Evolutionary conservation across 106 monocot genomes (phyloP).

Genomic region (Acanthochlamys bracteata): DNA sequence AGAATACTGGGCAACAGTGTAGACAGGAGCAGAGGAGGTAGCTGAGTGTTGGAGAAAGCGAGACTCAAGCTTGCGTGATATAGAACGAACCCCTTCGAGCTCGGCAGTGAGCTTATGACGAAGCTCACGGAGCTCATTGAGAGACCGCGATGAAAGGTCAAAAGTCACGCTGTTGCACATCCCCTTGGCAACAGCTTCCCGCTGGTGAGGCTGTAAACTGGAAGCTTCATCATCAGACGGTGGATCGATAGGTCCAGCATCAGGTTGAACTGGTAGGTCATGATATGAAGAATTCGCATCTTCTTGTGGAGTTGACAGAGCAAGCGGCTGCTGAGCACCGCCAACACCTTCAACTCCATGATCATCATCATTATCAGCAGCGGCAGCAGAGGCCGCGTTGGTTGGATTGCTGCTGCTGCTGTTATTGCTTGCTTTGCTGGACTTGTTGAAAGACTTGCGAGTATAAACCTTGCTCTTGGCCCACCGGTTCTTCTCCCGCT

Average conservation of each 20-base stretch:
- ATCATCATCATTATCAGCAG: conserved; percentile 10
- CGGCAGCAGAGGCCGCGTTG: conserved; percentile 4
- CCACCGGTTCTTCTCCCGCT: conserved; percentile 54
- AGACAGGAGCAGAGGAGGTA: conserved; percentile 8
- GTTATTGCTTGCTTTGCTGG: conserved; percentile 5
- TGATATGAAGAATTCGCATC: background rate
- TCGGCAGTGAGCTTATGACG: conserved; percentile 45
- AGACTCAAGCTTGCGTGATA: conserved; percentile 33
- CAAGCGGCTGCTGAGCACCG: conserved; percentile 17
- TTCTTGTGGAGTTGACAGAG: conserved; percentile 11
- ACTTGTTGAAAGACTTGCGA: conserved; percentile 58
- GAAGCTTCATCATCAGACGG: conserved; percentile 47
- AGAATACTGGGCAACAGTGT: conserved; percentile 49
- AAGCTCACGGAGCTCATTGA: conserved; percentile 50
- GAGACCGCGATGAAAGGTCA: conserved; percentile 31
- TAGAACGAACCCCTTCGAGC: conserved; percentile 64
- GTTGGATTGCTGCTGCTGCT: background rate
- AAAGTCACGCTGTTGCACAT: conserved; percentile 23
- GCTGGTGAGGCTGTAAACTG: conserved; percentile 30
- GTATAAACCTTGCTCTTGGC: conserved; percentile 77
- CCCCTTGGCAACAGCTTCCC: conserved; percentile 13
- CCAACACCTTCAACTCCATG: no score
- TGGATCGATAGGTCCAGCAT: conserved; percentile 1
- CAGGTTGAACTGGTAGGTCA: conserved; percentile 2
- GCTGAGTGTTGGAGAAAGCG: conserved; percentile 16